These are phyloP conservation scores for Trypanosoma caninum DNA, from an alignment of 208 protist genomes.

Conservation along the genomic window DNA sequence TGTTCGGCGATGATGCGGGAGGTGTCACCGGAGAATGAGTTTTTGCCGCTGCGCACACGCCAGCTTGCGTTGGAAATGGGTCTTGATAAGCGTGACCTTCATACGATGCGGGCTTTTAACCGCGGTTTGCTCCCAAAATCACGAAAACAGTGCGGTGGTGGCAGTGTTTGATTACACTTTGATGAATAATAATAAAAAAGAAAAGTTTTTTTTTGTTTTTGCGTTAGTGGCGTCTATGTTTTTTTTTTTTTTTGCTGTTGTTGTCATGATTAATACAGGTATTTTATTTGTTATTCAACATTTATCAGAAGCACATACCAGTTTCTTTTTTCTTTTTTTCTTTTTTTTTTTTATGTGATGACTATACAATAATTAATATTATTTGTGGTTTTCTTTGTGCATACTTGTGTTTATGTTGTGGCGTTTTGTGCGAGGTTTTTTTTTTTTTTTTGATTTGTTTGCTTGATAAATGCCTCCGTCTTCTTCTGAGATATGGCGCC, in stretches of 20 bases:
- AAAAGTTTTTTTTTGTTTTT: background rate
- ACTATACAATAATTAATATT: no score
- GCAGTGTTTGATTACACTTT: background rate
- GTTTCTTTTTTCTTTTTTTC: no score
- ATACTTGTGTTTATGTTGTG: no score
- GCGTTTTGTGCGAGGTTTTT: background rate
- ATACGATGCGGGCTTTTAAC: slow-evolving; percentile 70
- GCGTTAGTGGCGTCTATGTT: background rate
- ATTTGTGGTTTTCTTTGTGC: no score
- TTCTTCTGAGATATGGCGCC: slow-evolving; percentile 30
- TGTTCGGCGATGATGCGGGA: slow-evolving; percentile 88
- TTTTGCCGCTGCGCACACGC: slow-evolving; percentile 80
- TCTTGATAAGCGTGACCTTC: slow-evolving; percentile 85
- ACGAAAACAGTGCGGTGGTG: slow-evolving; percentile 18
- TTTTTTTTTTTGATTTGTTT: background rate
- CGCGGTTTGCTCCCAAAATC: slow-evolving; percentile 60
- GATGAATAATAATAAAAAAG: background rate
- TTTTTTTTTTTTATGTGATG: no score
- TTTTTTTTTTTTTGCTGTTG: background rate
- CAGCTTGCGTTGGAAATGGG: slow-evolving; percentile 84
- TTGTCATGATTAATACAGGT: no score
- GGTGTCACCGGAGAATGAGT: slow-evolving; percentile 84
- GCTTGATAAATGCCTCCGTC: slow-evolving; percentile 1
- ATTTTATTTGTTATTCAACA: no score
- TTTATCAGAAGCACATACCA: no score